Evolutionary conservation across 495 filamentous ascomycete genomes (phyloP), one percentile per base, ranked within the genome.

Genomic region (Daldinia childiae): DNA sequence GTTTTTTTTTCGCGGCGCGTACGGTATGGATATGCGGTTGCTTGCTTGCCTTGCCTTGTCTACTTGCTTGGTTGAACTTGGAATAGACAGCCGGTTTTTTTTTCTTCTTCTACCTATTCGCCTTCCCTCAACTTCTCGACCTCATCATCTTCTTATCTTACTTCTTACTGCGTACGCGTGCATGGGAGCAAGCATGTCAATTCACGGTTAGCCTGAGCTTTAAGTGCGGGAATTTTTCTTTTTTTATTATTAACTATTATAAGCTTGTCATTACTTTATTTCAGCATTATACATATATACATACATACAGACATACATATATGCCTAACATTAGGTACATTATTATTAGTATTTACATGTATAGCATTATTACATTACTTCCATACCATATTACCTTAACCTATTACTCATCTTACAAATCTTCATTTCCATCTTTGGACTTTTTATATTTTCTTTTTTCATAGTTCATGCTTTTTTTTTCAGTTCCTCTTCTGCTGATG

Each of bases 41-140:
- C 41, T 45, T 45, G 58, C 24, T 21, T 58, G 26, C 5, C 30
- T n/a, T 58, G 52, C 39, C 27, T 29, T 29, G 27, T 29, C 27
- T 6, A 6, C 27, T 50, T 45, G 41, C 17, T 45, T 45, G 26
- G 26, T 27, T 64, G 29, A 50, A 29, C 32, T 62, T 69, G 50
- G 9, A 60, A 69, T 69, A 69, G 67, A 69, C 43, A 24, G 58
- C 41, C 52, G 30, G 45, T 34, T 36, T 56, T 64, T 45, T 62
- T 21, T 2, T 34, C 2, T 34, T 11, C 9, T 34, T 34, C 9
- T 32, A 12, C 27, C 6, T 29, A 4, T 29, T 55, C 15, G 1
- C 11, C 24, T 57, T 4, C 30, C 57, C n/a, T n/a, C n/a, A n/a
- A n/a, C n/a, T 57, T 32, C 29, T 1, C 7, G 29, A 32, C 29